These are phyloP conservation scores for Trichophyton simii DNA, from an alignment of 2,329 filamentous ascomycete species.

Conservation along the genomic window DNA sequence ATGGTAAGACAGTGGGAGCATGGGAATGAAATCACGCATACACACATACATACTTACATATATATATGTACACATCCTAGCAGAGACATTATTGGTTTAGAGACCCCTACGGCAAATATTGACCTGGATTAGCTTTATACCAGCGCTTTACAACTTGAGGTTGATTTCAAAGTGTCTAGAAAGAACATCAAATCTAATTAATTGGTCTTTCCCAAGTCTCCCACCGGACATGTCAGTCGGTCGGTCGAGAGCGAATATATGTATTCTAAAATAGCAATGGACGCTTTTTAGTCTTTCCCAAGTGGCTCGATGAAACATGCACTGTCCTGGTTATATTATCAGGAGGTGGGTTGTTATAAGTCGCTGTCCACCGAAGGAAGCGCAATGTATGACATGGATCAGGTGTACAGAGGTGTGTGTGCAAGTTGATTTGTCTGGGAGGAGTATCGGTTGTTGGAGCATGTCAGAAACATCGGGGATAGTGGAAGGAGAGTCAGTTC, in stretches of 20 bases:
- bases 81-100: neutral
- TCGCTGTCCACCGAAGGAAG: neutral
- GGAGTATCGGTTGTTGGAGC: neutral
- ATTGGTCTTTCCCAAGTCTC: neutral
- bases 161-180: neutral
- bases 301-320: neutral
- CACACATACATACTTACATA: neutral
- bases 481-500: too few species aligned
- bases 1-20: neutral
- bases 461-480: neutral
- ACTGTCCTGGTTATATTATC: neutral
- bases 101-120: neutral
- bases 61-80: neutral
- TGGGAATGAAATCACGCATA: neutral
- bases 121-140: neutral
- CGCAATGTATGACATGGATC: neutral
- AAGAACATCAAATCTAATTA: neutral
- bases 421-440: neutral
- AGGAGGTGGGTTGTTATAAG: neutral
- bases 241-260: neutral
- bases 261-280: neutral
- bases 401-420: neutral
- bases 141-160: neutral
- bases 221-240: neutral
- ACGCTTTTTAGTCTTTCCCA: constrained; percentile 2